Evolutionary conservation across 108 stramenopile species (phyloP).

Genomic region (Heterococcus sp.): DNA sequence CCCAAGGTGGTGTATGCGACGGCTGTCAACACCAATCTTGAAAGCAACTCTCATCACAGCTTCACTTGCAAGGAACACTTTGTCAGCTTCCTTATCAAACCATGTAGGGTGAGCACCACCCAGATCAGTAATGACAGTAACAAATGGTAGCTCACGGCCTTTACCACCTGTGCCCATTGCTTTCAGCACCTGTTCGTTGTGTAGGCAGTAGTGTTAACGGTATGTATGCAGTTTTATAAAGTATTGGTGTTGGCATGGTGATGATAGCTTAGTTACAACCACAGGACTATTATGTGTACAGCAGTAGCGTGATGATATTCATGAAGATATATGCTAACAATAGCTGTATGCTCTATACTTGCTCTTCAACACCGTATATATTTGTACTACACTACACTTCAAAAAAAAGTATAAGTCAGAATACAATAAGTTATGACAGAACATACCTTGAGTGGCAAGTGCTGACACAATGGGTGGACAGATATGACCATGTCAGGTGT

Average conservation of each 20-base stretch:
- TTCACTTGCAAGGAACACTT: slow-evolving; percentile 46
- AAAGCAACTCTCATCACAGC: slow-evolving; percentile 37
- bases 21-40: not conserved
- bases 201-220: too few relatives aligned
- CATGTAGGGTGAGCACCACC: slow-evolving; percentile 49
- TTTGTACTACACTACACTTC: too few relatives aligned
- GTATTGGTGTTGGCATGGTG: too few relatives aligned
- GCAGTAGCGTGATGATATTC: too few relatives aligned
- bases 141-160: slow-evolving; percentile 32
- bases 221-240: too few relatives aligned
- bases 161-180: slow-evolving; percentile 2
- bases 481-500: slow-evolving; percentile 87
- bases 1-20: slow-evolving; percentile 21
- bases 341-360: too few relatives aligned
- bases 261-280: too few relatives aligned
- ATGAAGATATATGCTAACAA: too few relatives aligned
- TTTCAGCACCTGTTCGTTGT: slow-evolving; percentile 1
- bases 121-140: slow-evolving; percentile 49
- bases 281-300: too few relatives aligned
- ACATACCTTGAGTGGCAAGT: slow-evolving; percentile 65
- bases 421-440: too few relatives aligned
- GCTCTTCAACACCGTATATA: too few relatives aligned
- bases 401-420: too few relatives aligned
- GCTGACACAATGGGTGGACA: slow-evolving; percentile 95
- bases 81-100: slow-evolving; percentile 44